Conservation (phyloP, 2,329 filamentous ascomycete species). For the Pseudonectria buxi region DNA sequence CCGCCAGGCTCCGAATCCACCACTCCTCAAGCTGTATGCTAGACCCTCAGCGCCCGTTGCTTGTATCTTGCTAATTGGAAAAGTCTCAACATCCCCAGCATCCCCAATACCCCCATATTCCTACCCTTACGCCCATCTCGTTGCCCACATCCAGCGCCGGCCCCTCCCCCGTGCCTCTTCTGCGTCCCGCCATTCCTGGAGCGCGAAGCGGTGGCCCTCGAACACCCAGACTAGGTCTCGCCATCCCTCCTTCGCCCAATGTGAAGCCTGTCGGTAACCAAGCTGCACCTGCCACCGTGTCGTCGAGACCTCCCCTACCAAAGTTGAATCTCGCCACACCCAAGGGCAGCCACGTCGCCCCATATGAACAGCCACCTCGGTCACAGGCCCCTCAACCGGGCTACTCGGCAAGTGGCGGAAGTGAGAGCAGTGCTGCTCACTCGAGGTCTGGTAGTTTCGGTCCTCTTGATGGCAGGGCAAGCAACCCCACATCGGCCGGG, state of each 20-base stretch:
- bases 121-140: conserved; percentile 19
- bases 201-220: conserved; percentile 55
- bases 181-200: conserved; percentile 76
- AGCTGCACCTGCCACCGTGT: conserved; percentile 27
- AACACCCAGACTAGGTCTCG: conserved; percentile 74
- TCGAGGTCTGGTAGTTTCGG: conserved; percentile 82
- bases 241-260: conserved; percentile 83
- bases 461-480: conserved; percentile 64
- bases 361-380: conserved; percentile 57
- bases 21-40: conserved; percentile 16
- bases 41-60: neutral
- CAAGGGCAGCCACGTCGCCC: conserved; percentile 69
- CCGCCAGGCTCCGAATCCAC: conserved; percentile 15
- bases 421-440: conserved; percentile 71
- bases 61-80: conserved; percentile 9
- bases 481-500: conserved; percentile 79
- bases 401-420: conserved; percentile 67
- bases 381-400: conserved; percentile 48
- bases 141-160: conserved; percentile 28
- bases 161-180: conserved; percentile 66
- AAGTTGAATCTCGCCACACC: conserved; percentile 80
- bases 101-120: conserved; percentile 14
- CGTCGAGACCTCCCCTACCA: conserved; percentile 56
- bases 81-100: conserved; percentile 6
- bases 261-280: conserved; percentile 64